phyloP scores from a whole-genome alignment of 176 grass and related monocot species.

The Oryza meyeriana region DNA sequence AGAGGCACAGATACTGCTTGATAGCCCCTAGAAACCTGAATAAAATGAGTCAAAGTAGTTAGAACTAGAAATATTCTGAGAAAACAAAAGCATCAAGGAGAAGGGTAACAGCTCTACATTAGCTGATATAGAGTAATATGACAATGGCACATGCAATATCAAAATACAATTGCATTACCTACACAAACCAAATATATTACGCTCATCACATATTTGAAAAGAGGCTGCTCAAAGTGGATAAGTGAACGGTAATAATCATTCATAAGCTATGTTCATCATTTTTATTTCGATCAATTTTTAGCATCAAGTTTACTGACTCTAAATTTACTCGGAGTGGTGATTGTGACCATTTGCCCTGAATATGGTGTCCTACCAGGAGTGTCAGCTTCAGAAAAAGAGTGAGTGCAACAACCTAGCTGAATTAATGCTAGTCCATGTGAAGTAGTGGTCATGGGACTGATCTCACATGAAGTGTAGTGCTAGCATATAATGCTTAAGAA shows the following conservation, averaged over 20 bases:
- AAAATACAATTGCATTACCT: constrained; percentile 8
- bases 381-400: neutral
- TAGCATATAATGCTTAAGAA: neutral
- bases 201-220: neutral
- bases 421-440: neutral
- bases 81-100: constrained; percentile 28
- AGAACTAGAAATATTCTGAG: constrained; percentile 12
- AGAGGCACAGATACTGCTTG: constrained; percentile 96
- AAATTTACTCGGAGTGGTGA: neutral
- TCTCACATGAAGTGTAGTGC: neutral
- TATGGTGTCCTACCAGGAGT: neutral
- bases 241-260: constrained; percentile 12
- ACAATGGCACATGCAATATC: neutral
- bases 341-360: neutral
- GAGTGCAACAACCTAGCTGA: neutral
- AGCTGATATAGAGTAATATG: neutral
- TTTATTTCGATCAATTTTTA: neutral
- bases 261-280: neutral
- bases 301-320: neutral
- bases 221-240: constrained; percentile 18
- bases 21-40: constrained; percentile 99
- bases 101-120: neutral
- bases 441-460: neutral
- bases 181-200: neutral
- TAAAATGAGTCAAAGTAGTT: constrained; percentile 37